phyloP scores from a whole-genome alignment of 169 alveolate species.

The Cryptosporidium ryanae region DNA sequence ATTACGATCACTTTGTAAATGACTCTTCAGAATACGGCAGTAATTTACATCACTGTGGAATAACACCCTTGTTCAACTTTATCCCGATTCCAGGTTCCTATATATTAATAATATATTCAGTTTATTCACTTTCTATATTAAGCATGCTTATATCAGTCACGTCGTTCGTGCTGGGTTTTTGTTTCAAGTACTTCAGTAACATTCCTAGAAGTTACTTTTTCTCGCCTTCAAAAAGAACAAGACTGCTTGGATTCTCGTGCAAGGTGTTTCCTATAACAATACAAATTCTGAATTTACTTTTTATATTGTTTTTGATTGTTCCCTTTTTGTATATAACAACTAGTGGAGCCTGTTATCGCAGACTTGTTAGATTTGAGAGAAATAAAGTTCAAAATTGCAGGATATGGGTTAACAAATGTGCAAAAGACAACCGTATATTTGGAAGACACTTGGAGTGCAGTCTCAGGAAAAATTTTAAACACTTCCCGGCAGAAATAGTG shows the following conservation, averaged over 20 bases:
- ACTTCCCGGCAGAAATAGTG: constrained; percentile 68
- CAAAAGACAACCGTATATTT: constrained; percentile 59
- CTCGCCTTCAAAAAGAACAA: constrained; percentile 69
- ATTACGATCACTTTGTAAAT: constrained; percentile 69
- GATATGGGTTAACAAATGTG: constrained; percentile 71
- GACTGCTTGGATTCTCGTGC: constrained; percentile 53
- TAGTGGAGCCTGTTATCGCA: constrained; percentile 73
- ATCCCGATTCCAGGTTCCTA: constrained; percentile 73
- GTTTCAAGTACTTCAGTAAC: constrained; percentile 49
- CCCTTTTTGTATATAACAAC: constrained; percentile 64
- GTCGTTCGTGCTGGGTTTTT: constrained; percentile 46
- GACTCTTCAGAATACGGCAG: constrained; percentile 41
- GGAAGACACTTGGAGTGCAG: constrained; percentile 70
- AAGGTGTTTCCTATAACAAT: constrained; percentile 47
- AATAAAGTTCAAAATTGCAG: constrained; percentile 68
- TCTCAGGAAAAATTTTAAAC: constrained; percentile 64
- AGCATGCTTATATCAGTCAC: constrained; percentile 33
- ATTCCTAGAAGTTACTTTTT: constrained; percentile 72
- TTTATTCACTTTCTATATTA: constrained; percentile 31
- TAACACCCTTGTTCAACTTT: constrained; percentile 58
- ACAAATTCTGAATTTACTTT: constrained; percentile 22
- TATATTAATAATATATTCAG: constrained; percentile 23
- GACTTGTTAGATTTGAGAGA: constrained; percentile 64
- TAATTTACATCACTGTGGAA: constrained; percentile 49
- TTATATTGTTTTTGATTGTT: constrained; percentile 17